Conservation (phyloP, 352 stramenopile genomes). For the Pythium chondricola region DNA sequence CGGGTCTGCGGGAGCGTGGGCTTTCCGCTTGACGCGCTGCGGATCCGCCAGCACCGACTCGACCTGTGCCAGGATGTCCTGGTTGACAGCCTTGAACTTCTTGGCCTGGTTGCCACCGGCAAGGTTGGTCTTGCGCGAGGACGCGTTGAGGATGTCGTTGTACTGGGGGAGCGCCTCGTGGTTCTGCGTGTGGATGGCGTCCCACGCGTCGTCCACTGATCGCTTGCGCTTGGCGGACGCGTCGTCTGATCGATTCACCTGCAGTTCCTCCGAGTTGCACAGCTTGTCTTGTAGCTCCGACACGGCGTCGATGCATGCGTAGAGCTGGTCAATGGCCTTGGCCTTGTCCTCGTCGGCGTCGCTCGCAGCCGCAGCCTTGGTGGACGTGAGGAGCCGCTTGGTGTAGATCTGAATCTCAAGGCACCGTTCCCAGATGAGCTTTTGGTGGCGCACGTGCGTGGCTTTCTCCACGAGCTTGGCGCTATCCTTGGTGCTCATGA, state of each 20-base stretch:
- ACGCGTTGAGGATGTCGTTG: conserved; percentile 78
- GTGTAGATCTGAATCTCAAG: conserved; percentile 85
- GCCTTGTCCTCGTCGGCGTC: conserved; percentile 26
- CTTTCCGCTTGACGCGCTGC: conserved; percentile 80
- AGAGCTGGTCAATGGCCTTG: conserved; percentile 38
- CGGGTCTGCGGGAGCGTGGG: conserved; percentile 55
- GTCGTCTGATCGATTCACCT: conserved; percentile 5
- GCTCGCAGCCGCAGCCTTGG: conserved; percentile 22
- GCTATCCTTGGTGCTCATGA: conserved; percentile 75
- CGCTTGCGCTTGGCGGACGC: conserved; percentile 64
- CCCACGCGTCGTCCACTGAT: conserved; percentile 49
- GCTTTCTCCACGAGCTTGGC: conserved; percentile 74
- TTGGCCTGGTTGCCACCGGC: conserved; percentile 57
- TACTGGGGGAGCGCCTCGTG: conserved; percentile 57
- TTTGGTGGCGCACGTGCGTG: conserved; percentile 76
- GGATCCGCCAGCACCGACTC: conserved; percentile 78
- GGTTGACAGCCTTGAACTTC: conserved; percentile 88
- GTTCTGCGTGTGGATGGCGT: conserved; percentile 35
- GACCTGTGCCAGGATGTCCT: conserved; percentile 79
- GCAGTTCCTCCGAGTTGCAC: conserved; percentile 59
- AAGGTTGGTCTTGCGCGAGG: conserved; percentile 68
- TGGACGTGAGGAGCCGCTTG: conserved; percentile 56
- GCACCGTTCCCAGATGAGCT: conserved; percentile 78
- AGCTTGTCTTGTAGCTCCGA: conserved; percentile 54
- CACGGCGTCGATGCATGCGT: conserved; percentile 57